Conservation (phyloP, 805 yeast genomes). For the Candida suzukii region DNA sequence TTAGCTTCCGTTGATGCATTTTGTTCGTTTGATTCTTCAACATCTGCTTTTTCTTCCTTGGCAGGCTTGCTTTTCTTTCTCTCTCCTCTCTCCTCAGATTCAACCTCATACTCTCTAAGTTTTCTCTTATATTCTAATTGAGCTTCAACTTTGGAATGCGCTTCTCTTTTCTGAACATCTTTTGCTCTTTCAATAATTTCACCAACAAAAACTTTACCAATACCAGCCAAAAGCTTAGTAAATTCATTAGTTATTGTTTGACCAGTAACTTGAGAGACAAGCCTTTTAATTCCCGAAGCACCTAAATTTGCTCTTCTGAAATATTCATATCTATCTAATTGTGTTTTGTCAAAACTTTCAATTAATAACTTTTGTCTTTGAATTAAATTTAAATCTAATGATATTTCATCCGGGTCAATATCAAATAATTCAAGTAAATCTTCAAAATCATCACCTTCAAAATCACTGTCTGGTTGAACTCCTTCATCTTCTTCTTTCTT, state of each 20-base stretch:
- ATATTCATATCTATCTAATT: slow-evolving; percentile 80
- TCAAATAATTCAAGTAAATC: slow-evolving; percentile 23
- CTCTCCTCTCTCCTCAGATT: slow-evolving; percentile 23
- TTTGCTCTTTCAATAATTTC: slow-evolving; percentile 81
- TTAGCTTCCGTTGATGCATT: slow-evolving; percentile 19
- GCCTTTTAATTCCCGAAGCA: slow-evolving; percentile 69
- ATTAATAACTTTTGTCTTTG: slow-evolving; percentile 58
- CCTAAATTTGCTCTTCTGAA: slow-evolving; percentile 73
- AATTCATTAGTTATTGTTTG: slow-evolving; percentile 76
- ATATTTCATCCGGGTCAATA: slow-evolving; percentile 23
- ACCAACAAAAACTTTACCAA: slow-evolving; percentile 84
- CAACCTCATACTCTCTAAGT: slow-evolving; percentile 17
- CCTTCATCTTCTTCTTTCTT: slow-evolving; percentile 24
- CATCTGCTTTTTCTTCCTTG: slow-evolving; percentile 13
- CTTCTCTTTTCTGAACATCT: slow-evolving; percentile 55
- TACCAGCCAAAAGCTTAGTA: slow-evolving; percentile 76
- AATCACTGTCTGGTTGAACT: slow-evolving; percentile 15
- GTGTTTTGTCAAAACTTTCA: slow-evolving; percentile 70
- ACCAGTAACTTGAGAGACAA: slow-evolving; percentile 71
- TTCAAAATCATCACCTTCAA: slow-evolving; percentile 18
- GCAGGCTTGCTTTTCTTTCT: neutral
- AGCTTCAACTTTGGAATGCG: slow-evolving; percentile 32
- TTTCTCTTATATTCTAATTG: slow-evolving; percentile 35
- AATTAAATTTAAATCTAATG: slow-evolving; percentile 36
- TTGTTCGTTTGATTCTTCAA: slow-evolving; percentile 24